Evolutionary conservation across 108 stramenopile genomes (phyloP).

Genomic region (Skeletonema potamos): DNA sequence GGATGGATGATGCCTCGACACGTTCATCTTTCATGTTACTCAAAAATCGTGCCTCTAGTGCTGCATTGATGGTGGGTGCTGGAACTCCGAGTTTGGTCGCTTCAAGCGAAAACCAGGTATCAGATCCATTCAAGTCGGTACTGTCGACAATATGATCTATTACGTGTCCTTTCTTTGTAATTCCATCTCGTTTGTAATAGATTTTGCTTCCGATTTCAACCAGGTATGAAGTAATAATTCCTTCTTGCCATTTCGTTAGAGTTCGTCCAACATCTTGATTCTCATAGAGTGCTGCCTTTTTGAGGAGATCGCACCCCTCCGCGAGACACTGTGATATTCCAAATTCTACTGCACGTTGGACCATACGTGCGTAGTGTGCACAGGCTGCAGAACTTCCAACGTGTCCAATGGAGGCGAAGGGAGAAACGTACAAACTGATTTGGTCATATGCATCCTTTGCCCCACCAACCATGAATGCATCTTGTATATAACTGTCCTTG

Average conservation of each 20-base stretch:
- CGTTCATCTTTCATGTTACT: conserved; percentile 78
- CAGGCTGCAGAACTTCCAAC: conserved; percentile 47
- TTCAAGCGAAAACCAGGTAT: conserved; percentile 88
- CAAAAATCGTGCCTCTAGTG: conserved; percentile 88
- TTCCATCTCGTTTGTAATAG: conserved; percentile 75
- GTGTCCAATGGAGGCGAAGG: conserved; percentile 75
- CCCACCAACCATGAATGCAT: conserved; percentile 86
- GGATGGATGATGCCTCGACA: conserved; percentile 53
- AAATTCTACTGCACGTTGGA: conserved; percentile 94
- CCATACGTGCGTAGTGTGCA: conserved; percentile 78
- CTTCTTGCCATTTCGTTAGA: conserved; percentile 81
- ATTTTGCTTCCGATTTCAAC: conserved; percentile 86
- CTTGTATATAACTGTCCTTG: conserved; percentile 57
- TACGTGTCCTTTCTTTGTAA: conserved; percentile 56
- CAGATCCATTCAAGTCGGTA: conserved; percentile 88
- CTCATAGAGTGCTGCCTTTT: conserved; percentile 52
- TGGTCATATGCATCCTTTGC: conserved; percentile 69
- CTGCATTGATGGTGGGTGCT: conserved; percentile 79
- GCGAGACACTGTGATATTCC: conserved; percentile 90
- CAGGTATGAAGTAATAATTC: conserved; percentile 64
- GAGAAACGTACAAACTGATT: conserved; percentile 69
- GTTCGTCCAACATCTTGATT: conserved; percentile 79
- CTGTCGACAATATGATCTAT: conserved; percentile 80
- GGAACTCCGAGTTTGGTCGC: conserved; percentile 82
- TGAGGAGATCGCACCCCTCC: conserved; percentile 85